Percentiles rank a stretch among this genome's conserved stretches.
These are phyloP conservation scores for Parascedosporium putredinis DNA, from an alignment of 2,329 filamentous ascomycete genomes.

Conservation along the genomic window DNA sequence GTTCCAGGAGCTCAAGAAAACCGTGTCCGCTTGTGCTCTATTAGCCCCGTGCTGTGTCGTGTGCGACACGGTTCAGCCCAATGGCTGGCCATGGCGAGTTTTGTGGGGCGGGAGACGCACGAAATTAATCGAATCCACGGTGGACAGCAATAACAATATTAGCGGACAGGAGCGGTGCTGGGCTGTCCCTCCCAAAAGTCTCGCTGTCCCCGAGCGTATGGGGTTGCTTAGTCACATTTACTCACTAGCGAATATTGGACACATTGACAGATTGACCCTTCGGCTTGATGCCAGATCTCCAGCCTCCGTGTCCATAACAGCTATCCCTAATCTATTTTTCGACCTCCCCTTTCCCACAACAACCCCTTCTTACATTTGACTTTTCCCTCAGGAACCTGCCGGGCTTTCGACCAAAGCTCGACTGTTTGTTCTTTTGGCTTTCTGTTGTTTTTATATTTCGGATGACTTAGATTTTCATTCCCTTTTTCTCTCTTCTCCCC, in stretches of 20 bases:
- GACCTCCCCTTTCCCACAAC: constrained; percentile 3
- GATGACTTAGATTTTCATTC: constrained; percentile 19
- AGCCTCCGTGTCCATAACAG: constrained; percentile 20
- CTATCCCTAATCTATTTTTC: constrained; percentile 15
- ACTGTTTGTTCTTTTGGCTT: constrained; percentile 16
- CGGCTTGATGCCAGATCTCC: constrained; percentile 33
- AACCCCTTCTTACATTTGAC: constrained; percentile 6
- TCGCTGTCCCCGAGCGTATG: no score
- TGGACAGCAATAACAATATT: no score
- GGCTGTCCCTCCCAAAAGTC: no score
- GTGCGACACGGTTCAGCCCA: not conserved
- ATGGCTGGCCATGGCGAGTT: no score
- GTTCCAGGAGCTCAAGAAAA: no score
- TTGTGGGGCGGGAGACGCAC: not conserved
- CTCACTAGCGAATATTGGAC: constrained; percentile 27
- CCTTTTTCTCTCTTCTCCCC: constrained; percentile 20
- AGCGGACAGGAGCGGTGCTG: no score
- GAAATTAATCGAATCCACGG: no score
- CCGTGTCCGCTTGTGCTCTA: no score
- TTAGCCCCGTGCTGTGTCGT: not conserved
- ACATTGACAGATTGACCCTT: constrained; percentile 30
- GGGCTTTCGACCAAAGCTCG: constrained; percentile 11
- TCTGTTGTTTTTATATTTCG: constrained; percentile 21
- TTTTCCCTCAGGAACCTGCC: constrained; percentile 8
- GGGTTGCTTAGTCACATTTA: constrained; percentile 6